These are phyloP conservation scores for Leccinum subspadiceum DNA, from an alignment of 1,284 basidiomycete species.

Conservation along the genomic window DNA sequence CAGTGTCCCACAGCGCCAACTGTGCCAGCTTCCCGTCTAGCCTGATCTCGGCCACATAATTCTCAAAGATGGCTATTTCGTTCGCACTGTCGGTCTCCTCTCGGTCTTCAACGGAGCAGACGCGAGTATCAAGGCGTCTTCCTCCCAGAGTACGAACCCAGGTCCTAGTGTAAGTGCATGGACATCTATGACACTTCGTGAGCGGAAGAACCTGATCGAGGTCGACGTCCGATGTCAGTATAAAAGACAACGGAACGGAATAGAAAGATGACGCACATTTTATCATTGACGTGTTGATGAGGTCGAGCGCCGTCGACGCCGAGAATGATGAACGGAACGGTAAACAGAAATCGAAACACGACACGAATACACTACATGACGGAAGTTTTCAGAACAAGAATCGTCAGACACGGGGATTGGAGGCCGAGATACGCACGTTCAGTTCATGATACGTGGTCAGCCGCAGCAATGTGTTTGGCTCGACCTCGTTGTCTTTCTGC, in stretches of 20 bases:
- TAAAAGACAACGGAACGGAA: neutral
- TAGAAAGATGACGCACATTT: constrained; percentile 36
- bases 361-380: constrained; percentile 58
- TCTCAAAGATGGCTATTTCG: no score
- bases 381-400: neutral
- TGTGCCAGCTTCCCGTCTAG: no score
- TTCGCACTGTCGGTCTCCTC: no score
- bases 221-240: neutral
- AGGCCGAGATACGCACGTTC: constrained; percentile 50
- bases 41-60: no score
- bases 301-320: constrained; percentile 63
- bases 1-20: no score
- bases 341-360: constrained; percentile 67
- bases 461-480: constrained; percentile 59
- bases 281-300: constrained; percentile 64
- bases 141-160: no score
- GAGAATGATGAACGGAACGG: constrained; percentile 59
- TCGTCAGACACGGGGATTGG: neutral
- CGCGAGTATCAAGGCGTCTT: no score
- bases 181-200: constrained; percentile 52
- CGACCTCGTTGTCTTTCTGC: constrained; percentile 53
- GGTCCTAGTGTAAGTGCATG: constrained; percentile 12
- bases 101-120: no score
- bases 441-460: constrained; percentile 76
- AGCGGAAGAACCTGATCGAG: constrained; percentile 41